Evolutionary conservation across 2,329 filamentous ascomycete genomes (phyloP), one percentile per base, ranked within the genome.

Genomic region (Penicillium thymicola): DNA sequence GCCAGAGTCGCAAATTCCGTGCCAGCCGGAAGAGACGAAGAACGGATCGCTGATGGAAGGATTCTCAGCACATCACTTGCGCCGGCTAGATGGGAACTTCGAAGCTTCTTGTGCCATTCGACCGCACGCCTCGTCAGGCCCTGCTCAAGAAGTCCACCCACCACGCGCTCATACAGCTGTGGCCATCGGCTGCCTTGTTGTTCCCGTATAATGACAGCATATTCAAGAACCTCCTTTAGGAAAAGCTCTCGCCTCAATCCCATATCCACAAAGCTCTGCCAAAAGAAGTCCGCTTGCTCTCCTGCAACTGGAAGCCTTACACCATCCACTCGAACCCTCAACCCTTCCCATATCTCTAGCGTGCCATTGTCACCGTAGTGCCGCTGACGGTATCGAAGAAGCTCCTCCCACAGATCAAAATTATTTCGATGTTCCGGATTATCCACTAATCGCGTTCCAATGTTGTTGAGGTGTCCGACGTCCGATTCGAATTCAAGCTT

Each of bases 381-480:
- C 3, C 76, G 74, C 58, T 75, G 74, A 27, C 75, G 72, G 58
- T 76, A 76, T 11, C 70, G 65, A n/a, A 80, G 66, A 27, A 80
- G 61, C 42, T 78, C 72, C 40, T 73, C 72, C 78, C 78, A 80
- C 14, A 79, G 66, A n/a, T 68, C 63, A 51, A 78, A 71, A 59
- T 79, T 70, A 41, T 70, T 58, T 25, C 63, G 64, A 57, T 67
- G 58, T 5, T 51, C 58, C 5, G 70, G 63, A 36, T 66, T 56
- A 50, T 79, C 75, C 30, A 78, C 65, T 30, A 79, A 60, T 41
- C 74, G 73, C 23, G 64, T 67, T 36, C 75, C 73, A 49, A 73
- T 60, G n/a, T 67, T 63, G 32, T 65, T 55, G 42, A 60, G 66
- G 57, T 74, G 70, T 37, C 73, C 73, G 23, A 78, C 60, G 48